Conservation (phyloP, 2,329 filamentous ascomycete species). For the Fusarium annulatum region DNA sequence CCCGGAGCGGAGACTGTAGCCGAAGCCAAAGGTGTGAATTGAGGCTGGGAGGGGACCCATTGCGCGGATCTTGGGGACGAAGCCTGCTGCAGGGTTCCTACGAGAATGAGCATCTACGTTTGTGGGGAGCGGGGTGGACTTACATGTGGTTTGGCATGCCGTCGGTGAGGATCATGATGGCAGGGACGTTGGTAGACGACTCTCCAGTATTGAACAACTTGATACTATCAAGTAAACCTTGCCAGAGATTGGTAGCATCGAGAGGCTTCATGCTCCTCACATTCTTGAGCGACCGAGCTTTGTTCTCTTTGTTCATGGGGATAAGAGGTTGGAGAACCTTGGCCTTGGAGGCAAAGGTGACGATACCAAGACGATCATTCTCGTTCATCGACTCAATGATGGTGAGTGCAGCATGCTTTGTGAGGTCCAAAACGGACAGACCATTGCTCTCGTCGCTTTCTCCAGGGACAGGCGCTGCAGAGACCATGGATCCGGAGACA, state of each 20-base stretch:
- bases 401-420: slow-evolving; percentile 68
- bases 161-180: slow-evolving; percentile 66
- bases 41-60: slow-evolving; percentile 56
- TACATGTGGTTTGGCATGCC: slow-evolving; percentile 66
- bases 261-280: slow-evolving; percentile 56
- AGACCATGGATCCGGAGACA: slow-evolving; percentile 67
- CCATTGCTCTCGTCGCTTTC: slow-evolving; percentile 60
- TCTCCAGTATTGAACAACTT: slow-evolving; percentile 55
- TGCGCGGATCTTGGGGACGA: slow-evolving; percentile 63
- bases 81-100: slow-evolving; percentile 62
- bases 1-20: slow-evolving; percentile 53
- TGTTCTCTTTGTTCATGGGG: slow-evolving; percentile 60
- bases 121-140: slow-evolving; percentile 1
- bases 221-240: slow-evolving; percentile 64
- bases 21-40: slow-evolving; percentile 54
- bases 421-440: slow-evolving; percentile 67
- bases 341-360: slow-evolving; percentile 61
- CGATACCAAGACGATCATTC: slow-evolving; percentile 67
- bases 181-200: slow-evolving; percentile 55
- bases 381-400: slow-evolving; percentile 67
- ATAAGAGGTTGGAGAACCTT: slow-evolving; percentile 59
- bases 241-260: slow-evolving; percentile 66
- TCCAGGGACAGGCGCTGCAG: slow-evolving; percentile 59
- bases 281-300: slow-evolving; percentile 53
- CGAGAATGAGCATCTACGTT: neutral